phyloP scores from a whole-genome alignment of 768 basidiomycete species.

The Tricholoma hemisulphureum region DNA sequence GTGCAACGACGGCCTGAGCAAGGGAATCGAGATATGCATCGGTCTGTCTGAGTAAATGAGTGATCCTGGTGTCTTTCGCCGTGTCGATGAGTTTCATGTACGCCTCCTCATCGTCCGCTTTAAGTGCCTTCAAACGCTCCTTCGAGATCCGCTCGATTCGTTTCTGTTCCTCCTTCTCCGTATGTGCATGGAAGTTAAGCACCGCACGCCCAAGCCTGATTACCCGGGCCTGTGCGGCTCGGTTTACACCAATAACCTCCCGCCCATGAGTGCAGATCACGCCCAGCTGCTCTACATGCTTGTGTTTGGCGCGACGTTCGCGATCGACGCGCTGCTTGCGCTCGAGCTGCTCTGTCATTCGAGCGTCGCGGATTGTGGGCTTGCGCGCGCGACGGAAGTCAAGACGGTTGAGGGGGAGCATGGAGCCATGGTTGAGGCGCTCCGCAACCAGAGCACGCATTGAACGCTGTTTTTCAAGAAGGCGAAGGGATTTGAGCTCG shows the following conservation, averaged over 20 bases:
- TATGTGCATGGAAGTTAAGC: constrained; percentile 78
- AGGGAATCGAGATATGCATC: constrained; percentile 94
- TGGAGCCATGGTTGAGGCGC: constrained; percentile 81
- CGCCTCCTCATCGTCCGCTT: constrained; percentile 98
- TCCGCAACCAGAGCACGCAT: constrained; percentile 85
- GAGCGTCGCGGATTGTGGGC: constrained; percentile 83
- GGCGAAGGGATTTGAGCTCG: constrained; percentile 85
- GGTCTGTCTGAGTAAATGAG: constrained; percentile 91
- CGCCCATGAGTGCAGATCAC: constrained; percentile 84
- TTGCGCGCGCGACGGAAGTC: constrained; percentile 89
- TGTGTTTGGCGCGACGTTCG: constrained; percentile 92
- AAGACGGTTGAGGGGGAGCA: constrained; percentile 86
- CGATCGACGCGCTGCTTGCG: constrained; percentile 89
- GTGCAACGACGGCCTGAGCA: constrained; percentile 88
- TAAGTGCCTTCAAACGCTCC: constrained; percentile 96
- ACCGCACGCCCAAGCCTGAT: constrained; percentile 79
- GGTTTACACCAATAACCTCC: constrained; percentile 66
- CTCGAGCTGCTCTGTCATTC: constrained; percentile 85
- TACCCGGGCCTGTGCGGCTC: constrained; percentile 62
- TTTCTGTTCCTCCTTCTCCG: constrained; percentile 98
- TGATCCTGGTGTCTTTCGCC: constrained; percentile 98
- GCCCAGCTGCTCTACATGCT: constrained; percentile 90
- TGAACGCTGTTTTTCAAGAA: constrained; percentile 89
- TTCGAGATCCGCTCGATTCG: constrained; percentile 93
- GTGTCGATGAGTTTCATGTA: constrained; percentile 99